A percentile compares a stretch with the other conserved stretches of the same genome.
These are phyloP conservation scores for Hypoxylon fuscum DNA, from an alignment of 495 filamentous ascomycete species.

Conservation along the genomic window DNA sequence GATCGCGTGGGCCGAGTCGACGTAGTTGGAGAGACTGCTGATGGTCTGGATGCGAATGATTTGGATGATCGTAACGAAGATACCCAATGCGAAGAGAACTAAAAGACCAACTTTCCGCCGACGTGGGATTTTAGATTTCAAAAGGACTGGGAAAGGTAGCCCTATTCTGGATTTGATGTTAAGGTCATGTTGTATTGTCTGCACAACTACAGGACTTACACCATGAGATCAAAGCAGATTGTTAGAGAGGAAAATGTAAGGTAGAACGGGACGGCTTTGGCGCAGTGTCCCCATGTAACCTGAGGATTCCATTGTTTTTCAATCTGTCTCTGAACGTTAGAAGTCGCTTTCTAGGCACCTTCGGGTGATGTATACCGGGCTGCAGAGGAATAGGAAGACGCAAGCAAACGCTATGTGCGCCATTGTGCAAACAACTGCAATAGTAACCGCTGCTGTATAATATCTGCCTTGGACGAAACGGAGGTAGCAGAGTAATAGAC, in stretches of 20 bases:
- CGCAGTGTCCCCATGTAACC: slow-evolving; percentile 51
- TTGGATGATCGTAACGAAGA: slow-evolving; percentile 64
- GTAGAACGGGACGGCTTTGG: slow-evolving; percentile 55
- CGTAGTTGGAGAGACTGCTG: slow-evolving; percentile 51
- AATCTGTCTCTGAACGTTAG: slow-evolving; percentile 33
- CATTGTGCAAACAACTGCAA: slow-evolving; percentile 45
- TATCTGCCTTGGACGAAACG: slow-evolving; percentile 57
- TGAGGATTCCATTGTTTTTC: slow-evolving; percentile 56
- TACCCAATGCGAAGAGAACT: slow-evolving; percentile 58
- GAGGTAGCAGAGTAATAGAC: slow-evolving; percentile 60
- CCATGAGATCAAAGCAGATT: slow-evolving; percentile 56
- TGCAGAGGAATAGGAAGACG: slow-evolving; percentile 54
- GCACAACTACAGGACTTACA: slow-evolving; percentile 40
- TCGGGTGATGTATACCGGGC: slow-evolving; percentile 43
- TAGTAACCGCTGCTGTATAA: slow-evolving; percentile 43
- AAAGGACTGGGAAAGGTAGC: slow-evolving; percentile 59
- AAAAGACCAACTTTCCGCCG: slow-evolving; percentile 53
- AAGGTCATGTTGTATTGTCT: neutral
- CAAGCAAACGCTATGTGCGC: slow-evolving; percentile 46
- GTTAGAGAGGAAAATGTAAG: slow-evolving; percentile 51
- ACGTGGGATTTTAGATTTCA: slow-evolving; percentile 49
- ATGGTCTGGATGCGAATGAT: slow-evolving; percentile 63
- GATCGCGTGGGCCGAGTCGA: slow-evolving; percentile 56
- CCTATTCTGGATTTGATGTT: slow-evolving; percentile 40
- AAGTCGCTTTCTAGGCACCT: neutral